phyloP scores from a whole-genome alignment of 1,139 yeast genomes.

The Blastobotrys aristatus region DNA sequence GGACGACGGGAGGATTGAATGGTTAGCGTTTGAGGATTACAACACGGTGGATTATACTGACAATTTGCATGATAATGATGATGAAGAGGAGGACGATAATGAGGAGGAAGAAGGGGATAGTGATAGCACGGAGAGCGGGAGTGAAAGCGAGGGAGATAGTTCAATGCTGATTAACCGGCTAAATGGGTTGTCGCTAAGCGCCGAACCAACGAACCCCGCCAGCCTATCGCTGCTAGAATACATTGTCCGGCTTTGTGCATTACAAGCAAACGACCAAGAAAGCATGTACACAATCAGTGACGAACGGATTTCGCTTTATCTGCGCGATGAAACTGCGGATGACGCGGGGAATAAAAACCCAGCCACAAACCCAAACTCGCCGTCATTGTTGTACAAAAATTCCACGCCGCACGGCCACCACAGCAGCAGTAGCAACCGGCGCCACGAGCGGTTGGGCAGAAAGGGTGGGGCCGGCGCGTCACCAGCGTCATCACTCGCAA shows the following conservation, averaged over 20 bases:
- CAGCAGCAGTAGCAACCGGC: neutral
- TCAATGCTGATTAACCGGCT: neutral
- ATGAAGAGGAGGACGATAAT: conserved; percentile 25
- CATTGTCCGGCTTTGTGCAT: conserved; percentile 52
- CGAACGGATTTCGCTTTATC: conserved; percentile 59
- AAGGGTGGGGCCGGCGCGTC: too few species aligned
- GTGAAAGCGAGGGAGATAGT: neutral
- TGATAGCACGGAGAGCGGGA: conserved; percentile 1
- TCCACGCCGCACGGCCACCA: neutral
- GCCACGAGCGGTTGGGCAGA: too few species aligned
- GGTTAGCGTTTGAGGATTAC: conserved; percentile 52
- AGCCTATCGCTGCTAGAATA: conserved; percentile 63
- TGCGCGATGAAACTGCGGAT: conserved; percentile 47
- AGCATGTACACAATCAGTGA: conserved; percentile 55
- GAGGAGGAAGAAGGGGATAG: conserved; percentile 9
- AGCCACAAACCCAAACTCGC: neutral
- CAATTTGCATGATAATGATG: conserved; percentile 26
- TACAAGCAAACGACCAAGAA: conserved; percentile 58
- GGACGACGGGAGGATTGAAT: conserved; percentile 34
- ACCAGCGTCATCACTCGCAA: neutral
- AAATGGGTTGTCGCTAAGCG: neutral
- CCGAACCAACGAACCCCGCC: conserved; percentile 3
- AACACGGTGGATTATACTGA: conserved; percentile 30
- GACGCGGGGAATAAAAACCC: neutral
- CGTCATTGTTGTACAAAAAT: neutral